These are phyloP conservation scores for Populus deltoides DNA, from an alignment of 345 rosid species.

Conservation along the genomic window DNA sequence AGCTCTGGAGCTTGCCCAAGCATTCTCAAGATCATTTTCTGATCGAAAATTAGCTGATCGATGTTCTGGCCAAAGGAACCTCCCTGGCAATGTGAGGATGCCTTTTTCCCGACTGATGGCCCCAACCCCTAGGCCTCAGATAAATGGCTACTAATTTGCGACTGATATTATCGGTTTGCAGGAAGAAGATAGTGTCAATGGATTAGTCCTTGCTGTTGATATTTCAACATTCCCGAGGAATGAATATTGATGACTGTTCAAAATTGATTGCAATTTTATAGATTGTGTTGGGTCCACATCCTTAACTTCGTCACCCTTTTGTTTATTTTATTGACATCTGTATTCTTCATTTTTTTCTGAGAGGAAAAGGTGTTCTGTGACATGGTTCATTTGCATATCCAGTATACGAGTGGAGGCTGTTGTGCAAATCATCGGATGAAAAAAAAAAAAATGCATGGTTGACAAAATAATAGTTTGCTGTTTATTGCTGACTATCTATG, in stretches of 20 bases:
- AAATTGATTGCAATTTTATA: neutral
- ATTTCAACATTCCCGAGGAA: conserved; percentile 6
- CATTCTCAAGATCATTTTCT: conserved; percentile 60
- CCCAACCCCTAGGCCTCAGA: conserved; percentile 46
- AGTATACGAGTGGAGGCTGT: too few species aligned
- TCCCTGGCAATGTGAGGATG: conserved; percentile 43
- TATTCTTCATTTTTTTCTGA: neutral
- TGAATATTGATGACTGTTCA: neutral
- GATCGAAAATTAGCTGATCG: conserved; percentile 43
- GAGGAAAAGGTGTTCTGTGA: neutral
- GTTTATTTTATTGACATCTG: neutral
- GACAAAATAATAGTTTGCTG: too few species aligned
- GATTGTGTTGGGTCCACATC: too few species aligned
- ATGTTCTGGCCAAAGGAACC: conserved; percentile 30
- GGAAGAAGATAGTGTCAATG: neutral
- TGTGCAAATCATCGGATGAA: too few species aligned
- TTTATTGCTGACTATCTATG: neutral
- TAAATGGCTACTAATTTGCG: conserved; percentile 57
- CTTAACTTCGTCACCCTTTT: neutral
- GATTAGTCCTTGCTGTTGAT: neutral
- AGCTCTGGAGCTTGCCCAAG: conserved; percentile 71
- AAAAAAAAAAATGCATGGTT: too few species aligned
- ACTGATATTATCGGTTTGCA: neutral
- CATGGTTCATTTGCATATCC: too few species aligned
- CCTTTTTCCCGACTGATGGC: conserved; percentile 72